phyloP scores from a whole-genome alignment of 495 filamentous ascomycete species.

The Xylaria venustula region DNA sequence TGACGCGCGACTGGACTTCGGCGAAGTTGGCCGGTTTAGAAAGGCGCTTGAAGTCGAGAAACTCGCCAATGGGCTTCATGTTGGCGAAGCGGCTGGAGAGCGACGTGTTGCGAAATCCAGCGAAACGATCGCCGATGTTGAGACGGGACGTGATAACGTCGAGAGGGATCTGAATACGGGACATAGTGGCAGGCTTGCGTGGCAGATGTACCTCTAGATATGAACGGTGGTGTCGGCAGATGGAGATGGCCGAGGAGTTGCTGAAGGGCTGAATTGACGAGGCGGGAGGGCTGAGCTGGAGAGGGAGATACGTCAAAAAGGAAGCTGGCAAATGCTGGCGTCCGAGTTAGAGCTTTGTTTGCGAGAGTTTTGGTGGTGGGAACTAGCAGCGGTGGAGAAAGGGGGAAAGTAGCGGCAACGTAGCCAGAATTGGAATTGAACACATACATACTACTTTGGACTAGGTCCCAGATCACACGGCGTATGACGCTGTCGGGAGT shows the following conservation, averaged over 20 bases:
- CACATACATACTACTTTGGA: conserved; percentile 1
- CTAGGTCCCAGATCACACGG: background rate
- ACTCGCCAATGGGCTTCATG: conserved; percentile 86
- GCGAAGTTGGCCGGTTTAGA: conserved; percentile 90
- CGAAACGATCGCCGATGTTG: conserved; percentile 71
- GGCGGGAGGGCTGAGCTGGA: too few relatives aligned
- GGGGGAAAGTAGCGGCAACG: conserved; percentile 8
- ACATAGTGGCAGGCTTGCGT: conserved; percentile 55
- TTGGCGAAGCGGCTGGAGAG: conserved; percentile 84
- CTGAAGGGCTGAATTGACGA: background rate
- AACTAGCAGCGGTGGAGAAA: conserved; percentile 8
- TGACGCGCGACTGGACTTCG: conserved; percentile 89
- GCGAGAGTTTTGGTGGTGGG: background rate
- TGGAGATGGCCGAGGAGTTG: too few relatives aligned
- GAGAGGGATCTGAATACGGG: conserved; percentile 85
- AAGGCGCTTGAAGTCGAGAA: conserved; percentile 90
- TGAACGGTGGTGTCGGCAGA: background rate
- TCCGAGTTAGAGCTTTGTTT: background rate
- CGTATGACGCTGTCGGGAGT: background rate
- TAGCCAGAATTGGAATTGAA: background rate
- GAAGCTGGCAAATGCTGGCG: background rate
- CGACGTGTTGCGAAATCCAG: conserved; percentile 72
- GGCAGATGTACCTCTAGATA: background rate
- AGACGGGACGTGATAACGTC: conserved; percentile 87
- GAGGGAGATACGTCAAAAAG: background rate